These are phyloP conservation scores for Candida patagonica DNA, from an alignment of 805 yeast genomes.

Conservation along the genomic window DNA sequence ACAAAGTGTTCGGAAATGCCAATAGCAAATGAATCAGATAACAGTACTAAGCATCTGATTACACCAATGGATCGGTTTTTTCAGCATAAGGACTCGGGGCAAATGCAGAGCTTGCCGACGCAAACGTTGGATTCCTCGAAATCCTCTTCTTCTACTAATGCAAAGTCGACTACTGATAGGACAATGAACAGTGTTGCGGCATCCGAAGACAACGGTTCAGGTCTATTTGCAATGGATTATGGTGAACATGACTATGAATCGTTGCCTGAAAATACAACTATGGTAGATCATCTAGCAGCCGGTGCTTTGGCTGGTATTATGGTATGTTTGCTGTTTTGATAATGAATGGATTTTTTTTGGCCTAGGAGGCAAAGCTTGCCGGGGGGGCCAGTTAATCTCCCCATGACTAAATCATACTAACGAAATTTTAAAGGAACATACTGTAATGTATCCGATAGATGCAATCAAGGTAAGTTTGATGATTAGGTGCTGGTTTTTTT, in stretches of 20 bases:
- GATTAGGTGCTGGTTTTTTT: not conserved
- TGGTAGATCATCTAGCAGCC: conserved; percentile 73
- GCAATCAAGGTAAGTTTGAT: conserved; percentile 89
- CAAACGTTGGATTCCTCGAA: no score
- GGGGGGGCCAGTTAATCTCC: not conserved
- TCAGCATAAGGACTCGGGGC: no score
- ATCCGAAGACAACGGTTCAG: conserved; percentile 1
- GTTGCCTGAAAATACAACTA: conserved; percentile 76
- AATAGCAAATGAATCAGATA: no score
- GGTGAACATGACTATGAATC: conserved; percentile 69
- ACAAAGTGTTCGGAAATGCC: no score
- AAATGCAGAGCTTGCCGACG: no score
- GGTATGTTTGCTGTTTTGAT: conserved; percentile 25
- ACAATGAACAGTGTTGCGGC: not conserved
- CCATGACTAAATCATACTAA: not conserved
- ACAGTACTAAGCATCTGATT: no score
- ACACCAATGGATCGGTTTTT: no score
- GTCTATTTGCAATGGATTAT: not conserved
- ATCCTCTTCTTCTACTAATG: not conserved
- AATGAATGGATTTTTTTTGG: no score
- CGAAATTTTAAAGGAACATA: conserved; percentile 74
- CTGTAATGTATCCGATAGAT: conserved; percentile 94
- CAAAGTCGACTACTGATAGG: not conserved
- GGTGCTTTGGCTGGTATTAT: conserved; percentile 99
- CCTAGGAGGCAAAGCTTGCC: not conserved